Conservation (phyloP, 2,329 filamentous ascomycete species). For the Ascocoryne sarcoides region DNA sequence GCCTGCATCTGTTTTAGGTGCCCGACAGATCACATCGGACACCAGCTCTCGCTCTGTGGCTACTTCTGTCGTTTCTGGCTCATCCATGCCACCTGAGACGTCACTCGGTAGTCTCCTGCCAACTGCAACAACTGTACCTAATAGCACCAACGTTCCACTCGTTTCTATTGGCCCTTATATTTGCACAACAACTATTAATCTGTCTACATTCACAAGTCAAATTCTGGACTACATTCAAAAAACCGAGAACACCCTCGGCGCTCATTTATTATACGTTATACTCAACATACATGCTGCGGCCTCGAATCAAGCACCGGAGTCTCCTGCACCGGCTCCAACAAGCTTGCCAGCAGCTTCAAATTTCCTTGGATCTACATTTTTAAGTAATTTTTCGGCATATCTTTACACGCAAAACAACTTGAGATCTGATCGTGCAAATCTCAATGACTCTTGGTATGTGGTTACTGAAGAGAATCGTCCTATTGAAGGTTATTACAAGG, state of each 20-base stretch:
- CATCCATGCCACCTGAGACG: slow-evolving; percentile 2
- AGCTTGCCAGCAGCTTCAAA: slow-evolving; percentile 37
- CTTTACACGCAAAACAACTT: slow-evolving; percentile 46
- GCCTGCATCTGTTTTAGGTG: background rate
- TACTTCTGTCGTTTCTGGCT: background rate
- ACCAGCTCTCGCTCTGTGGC: background rate
- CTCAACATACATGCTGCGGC: slow-evolving; percentile 52
- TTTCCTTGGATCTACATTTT: slow-evolving; percentile 39
- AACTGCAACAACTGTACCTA: slow-evolving; percentile 8
- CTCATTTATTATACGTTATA: slow-evolving; percentile 42
- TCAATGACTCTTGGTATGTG: slow-evolving; percentile 50
- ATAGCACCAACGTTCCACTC: slow-evolving; percentile 25
- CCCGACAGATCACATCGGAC: slow-evolving; percentile 1
- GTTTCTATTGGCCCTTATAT: slow-evolving; percentile 42
- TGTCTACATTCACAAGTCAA: slow-evolving; percentile 41
- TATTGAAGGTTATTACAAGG: slow-evolving; percentile 42
- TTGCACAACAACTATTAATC: slow-evolving; percentile 44
- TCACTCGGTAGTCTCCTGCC: slow-evolving; percentile 19
- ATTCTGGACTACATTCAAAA: slow-evolving; percentile 42
- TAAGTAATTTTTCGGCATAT: slow-evolving; percentile 38
- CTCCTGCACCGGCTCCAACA: background rate
- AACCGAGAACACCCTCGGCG: slow-evolving; percentile 46
- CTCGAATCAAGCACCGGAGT: slow-evolving; percentile 22
- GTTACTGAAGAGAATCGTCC: slow-evolving; percentile 35
- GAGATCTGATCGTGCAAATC: slow-evolving; percentile 40